phyloP scores from a whole-genome alignment of 2,329 filamentous ascomycete species.

The Verticillium nonalfalfae region DNA sequence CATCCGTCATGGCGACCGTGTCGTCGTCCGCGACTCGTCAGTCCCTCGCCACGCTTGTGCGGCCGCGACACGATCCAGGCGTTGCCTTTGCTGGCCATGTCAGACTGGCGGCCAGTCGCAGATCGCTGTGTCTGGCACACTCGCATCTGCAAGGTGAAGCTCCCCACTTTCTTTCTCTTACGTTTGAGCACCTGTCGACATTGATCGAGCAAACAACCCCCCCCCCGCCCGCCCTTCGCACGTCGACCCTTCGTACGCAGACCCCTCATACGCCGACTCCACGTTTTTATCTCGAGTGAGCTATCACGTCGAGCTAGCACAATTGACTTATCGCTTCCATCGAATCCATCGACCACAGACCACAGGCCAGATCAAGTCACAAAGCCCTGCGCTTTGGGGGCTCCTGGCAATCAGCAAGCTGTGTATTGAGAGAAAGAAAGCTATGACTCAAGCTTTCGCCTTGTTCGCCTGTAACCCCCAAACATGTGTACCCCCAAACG shows the following conservation, averaged over 20 bases:
- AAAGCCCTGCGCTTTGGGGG: neutral
- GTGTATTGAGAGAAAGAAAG: neutral
- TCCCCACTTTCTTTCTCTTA: slow-evolving; percentile 1
- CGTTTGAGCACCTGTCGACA: neutral
- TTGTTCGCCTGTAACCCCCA: too few species aligned
- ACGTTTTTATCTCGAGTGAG: neutral
- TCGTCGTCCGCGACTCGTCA: slow-evolving; percentile 1
- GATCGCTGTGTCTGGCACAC: slow-evolving; percentile 7
- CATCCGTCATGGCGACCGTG: slow-evolving; percentile 18
- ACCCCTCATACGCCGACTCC: too few species aligned
- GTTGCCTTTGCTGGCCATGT: neutral
- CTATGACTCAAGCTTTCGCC: neutral
- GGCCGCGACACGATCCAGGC: slow-evolving; percentile 1
- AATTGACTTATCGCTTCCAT: neutral
- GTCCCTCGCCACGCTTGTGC: slow-evolving; percentile 2
- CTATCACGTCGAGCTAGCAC: neutral
- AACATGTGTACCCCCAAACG: neutral
- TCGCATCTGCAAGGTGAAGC: slow-evolving; percentile 1
- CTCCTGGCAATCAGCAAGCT: neutral
- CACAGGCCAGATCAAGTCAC: neutral
- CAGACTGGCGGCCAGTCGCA: slow-evolving; percentile 6
- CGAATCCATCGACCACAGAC: neutral
- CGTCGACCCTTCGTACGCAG: too few species aligned
- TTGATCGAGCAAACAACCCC: neutral
- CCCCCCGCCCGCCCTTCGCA: neutral